Conservation (phyloP, 352 stramenopile genomes). For the Phytopythium sindhum region DNA sequence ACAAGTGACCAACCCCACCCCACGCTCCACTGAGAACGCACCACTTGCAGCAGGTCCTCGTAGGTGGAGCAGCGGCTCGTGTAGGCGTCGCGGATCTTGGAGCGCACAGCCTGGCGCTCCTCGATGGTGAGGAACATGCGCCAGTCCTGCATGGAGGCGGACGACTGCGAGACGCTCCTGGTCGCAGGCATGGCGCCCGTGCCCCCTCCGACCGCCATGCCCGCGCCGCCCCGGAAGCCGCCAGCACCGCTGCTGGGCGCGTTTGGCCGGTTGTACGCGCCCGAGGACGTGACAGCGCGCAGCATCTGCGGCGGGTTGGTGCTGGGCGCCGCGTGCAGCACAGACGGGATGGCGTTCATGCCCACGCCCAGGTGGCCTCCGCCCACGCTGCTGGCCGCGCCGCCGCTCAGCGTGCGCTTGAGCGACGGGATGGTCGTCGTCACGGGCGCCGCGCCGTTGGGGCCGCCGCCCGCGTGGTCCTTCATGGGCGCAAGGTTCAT, state of each 20-base stretch:
- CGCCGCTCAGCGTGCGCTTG: conserved; percentile 81
- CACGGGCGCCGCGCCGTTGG: conserved; percentile 35
- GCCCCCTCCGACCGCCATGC: conserved; percentile 14
- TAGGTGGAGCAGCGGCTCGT: conserved; percentile 80
- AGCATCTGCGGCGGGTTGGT: conserved; percentile 83
- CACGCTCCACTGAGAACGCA: conserved; percentile 21
- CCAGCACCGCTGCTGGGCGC: conserved; percentile 7
- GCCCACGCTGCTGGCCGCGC: conserved; percentile 38
- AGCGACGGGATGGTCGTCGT: conserved; percentile 75
- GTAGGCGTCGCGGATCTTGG: conserved; percentile 86
- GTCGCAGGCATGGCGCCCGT: conserved; percentile 31
- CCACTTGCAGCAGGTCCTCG: conserved; percentile 88
- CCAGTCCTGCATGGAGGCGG: conserved; percentile 79
- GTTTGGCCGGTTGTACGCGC: conserved; percentile 71
- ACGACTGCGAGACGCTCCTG: conserved; percentile 57
- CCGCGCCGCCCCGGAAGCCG: conserved; percentile 23
- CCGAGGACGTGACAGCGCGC: conserved; percentile 77
- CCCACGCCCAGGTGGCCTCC: conserved; percentile 45
- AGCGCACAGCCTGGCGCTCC: conserved; percentile 83
- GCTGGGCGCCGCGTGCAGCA: conserved; percentile 61
- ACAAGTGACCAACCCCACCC: neutral
- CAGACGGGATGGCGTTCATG: conserved; percentile 78
- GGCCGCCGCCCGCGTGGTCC: conserved; percentile 25
- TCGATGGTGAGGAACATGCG: conserved; percentile 90
- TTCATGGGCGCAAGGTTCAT: conserved; percentile 82